These are phyloP conservation scores for Rhizophagus clarus DNA, from an alignment of 192 early-diverging fungal species.

Conservation along the genomic window DNA sequence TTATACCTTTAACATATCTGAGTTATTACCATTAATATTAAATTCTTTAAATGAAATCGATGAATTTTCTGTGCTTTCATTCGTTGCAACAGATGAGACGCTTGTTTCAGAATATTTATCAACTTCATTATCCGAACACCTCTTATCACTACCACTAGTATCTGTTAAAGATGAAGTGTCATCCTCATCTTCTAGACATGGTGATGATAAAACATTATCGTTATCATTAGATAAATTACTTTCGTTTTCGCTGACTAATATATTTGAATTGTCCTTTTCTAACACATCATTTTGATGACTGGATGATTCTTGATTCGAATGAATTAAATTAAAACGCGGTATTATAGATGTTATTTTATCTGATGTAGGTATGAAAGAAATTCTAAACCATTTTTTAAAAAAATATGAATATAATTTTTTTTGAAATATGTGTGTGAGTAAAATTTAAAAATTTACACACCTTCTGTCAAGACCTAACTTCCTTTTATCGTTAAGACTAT, in stretches of 20 bases:
- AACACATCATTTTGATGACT: neutral
- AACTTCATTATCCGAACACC: neutral
- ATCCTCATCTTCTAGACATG: neutral
- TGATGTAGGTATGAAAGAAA: conserved; percentile 1
- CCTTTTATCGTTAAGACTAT: conserved; percentile 37
- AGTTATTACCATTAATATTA: neutral
- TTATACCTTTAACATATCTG: conserved; percentile 1
- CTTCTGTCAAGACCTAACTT: neutral
- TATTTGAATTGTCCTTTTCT: neutral
- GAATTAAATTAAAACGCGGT: neutral
- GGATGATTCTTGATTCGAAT: neutral
- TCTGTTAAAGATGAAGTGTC: neutral
- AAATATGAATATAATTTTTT: neutral
- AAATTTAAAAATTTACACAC: neutral
- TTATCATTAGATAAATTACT: neutral
- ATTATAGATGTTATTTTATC: neutral
- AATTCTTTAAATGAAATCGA: neutral
- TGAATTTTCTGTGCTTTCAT: neutral
- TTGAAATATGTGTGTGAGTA: neutral
- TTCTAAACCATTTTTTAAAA: neutral
- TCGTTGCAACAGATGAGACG: neutral
- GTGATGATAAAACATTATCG: neutral
- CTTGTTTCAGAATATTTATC: neutral
- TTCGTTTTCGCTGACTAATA: neutral
- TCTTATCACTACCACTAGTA: neutral